Evolutionary conservation across 129 eudicot species (phyloP).

Genomic region (Artemisia tridentata): DNA sequence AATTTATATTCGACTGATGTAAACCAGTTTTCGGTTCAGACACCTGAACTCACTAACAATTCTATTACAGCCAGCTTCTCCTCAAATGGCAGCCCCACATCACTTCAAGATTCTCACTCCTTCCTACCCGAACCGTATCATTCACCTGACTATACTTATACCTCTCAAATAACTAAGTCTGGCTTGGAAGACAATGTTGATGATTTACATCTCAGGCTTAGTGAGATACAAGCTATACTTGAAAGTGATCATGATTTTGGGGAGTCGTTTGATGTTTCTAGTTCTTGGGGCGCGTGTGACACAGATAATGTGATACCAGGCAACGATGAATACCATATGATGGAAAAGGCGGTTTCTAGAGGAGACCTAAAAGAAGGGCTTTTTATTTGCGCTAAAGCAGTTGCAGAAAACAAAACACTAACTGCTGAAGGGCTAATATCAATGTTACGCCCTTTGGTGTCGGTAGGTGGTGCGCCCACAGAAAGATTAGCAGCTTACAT

Average conservation of each 20-base stretch:
- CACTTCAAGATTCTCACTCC: constrained; percentile 13
- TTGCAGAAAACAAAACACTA: constrained; percentile 12
- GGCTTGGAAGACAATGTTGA: constrained; percentile 6
- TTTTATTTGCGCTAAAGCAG: constrained; percentile 16
- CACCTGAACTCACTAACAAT: background rate
- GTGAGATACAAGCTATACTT: constrained; percentile 14
- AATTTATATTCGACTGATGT: background rate
- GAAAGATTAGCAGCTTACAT: constrained; percentile 20
- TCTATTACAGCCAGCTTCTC: constrained; percentile 12
- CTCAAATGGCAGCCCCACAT: constrained; percentile 17
- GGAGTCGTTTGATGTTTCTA: background rate
- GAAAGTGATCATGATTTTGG: constrained; percentile 10
- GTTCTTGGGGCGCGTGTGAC: background rate
- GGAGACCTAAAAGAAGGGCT: constrained; percentile 8
- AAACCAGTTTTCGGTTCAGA: background rate
- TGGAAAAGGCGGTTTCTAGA: background rate
- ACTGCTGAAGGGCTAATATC: constrained; percentile 20
- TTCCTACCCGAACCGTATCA: background rate
- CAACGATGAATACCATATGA: too few species aligned
- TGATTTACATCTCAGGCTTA: constrained; percentile 3
- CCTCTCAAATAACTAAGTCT: constrained; percentile 4
- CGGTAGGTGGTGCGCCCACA: constrained; percentile 9
- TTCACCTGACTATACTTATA: constrained; percentile 18
- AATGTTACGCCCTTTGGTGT: constrained; percentile 16
- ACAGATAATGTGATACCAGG: too few species aligned